Conservation (phyloP, 768 basidiomycete species). For the Suillus americanus region DNA sequence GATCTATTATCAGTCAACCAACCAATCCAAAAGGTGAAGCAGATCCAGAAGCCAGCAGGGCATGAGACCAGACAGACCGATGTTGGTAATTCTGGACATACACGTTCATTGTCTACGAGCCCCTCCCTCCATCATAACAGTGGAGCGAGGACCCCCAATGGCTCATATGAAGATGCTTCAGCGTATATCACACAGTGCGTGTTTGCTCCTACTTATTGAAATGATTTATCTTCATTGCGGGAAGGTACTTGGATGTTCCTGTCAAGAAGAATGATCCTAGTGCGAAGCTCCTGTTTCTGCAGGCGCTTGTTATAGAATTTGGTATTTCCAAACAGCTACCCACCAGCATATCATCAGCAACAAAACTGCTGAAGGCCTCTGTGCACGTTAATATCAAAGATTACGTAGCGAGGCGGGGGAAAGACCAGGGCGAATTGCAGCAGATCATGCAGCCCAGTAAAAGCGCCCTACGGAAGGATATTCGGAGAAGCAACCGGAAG, state of each 20-base stretch:
- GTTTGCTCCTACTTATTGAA: neutral
- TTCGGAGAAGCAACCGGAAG: slow-evolving; percentile 46
- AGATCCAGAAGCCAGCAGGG: neutral
- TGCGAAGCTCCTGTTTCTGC: slow-evolving; percentile 57
- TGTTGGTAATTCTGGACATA: neutral
- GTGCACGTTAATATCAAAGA: slow-evolving; percentile 74
- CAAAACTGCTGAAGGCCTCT: slow-evolving; percentile 59
- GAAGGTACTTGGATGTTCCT: slow-evolving; percentile 25
- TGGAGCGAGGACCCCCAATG: slow-evolving; percentile 13
- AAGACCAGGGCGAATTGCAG: slow-evolving; percentile 62
- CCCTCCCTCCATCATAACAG: slow-evolving; percentile 10
- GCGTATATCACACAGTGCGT: slow-evolving; percentile 29
- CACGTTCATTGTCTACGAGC: neutral
- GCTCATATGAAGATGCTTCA: slow-evolving; percentile 26
- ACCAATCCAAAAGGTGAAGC: neutral
- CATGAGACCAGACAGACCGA: neutral
- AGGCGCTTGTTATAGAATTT: slow-evolving; percentile 77
- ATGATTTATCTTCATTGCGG: neutral
- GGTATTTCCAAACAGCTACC: slow-evolving; percentile 59
- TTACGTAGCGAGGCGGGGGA: slow-evolving; percentile 63
- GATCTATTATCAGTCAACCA: slow-evolving; percentile 19
- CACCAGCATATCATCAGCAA: slow-evolving; percentile 62
- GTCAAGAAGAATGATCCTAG: slow-evolving; percentile 5
- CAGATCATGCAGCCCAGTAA: slow-evolving; percentile 62
- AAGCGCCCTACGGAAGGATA: slow-evolving; percentile 59